Evolutionary conservation across 148 eudicot genomes (phyloP), one percentile per base, ranked within the genome.

Genomic region (Camellia lanceoleosa): DNA sequence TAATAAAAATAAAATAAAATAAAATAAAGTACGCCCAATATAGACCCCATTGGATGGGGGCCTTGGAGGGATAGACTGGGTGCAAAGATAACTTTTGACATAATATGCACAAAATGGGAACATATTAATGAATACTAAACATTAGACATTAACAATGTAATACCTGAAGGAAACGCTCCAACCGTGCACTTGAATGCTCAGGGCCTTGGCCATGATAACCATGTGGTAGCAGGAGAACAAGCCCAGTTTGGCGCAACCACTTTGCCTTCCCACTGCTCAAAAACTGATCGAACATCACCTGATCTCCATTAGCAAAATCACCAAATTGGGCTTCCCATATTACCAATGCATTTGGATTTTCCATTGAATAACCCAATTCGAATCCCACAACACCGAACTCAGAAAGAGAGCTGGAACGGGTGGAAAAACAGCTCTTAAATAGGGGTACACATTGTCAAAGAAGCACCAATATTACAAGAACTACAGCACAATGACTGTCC

Each of bases 131-230:
- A 64, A 44, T 12, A 64, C 63, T 41, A 5, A 0, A 15, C 38
- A 2, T 73, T 46, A 5, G 20, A 12, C 67, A 47, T 61, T 23
- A 30, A 43, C 20, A 76, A 13, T 42, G 54, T n/a, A 77, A 38
- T 86, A 95, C 98, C 97, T 93, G 98, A 79, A 95, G 96, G 86
- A 93, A 95, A 38, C 98, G 98, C 84, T 95, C 98, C 87, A 95
- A 77, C 43, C 97, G 88, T 30, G 96, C 94, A 89, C 98, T 95
- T 64, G 98, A 95, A 86, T 95, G 98, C 72, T 93, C 98, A 83
- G 98, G 98, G 62, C 97, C 98, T 88, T 95, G 98, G 18, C 98
- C 98, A 89, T 95, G 97, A 86, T 95, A 95, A 81, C 98, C 98
- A 90, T 93, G 98, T 82, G 98, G 98, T 68, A 95, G 91, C 77